A percentile compares a stretch with the other conserved stretches of the same genome.
Evolutionary conservation across 1,139 yeast genomes (phyloP).

Genomic region (Saccharomyces hybrid): DNA sequence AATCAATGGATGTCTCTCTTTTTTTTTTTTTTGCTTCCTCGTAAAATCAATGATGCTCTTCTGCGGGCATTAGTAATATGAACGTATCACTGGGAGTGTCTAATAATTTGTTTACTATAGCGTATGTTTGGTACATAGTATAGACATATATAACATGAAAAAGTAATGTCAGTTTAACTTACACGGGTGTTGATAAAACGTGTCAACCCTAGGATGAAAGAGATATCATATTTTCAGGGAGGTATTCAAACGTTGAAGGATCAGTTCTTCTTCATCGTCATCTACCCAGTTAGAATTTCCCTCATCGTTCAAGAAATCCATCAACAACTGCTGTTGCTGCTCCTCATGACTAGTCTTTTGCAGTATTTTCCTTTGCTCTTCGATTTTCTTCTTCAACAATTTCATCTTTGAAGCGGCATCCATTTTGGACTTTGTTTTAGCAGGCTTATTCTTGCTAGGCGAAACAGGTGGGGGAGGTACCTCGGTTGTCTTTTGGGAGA

Average conservation of each 20-base stretch:
- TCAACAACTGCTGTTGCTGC: slow-evolving; percentile 24
- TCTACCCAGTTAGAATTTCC: slow-evolving; percentile 24
- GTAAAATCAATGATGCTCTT: neutral
- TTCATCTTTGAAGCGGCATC: slow-evolving; percentile 9
- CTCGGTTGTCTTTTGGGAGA: neutral
- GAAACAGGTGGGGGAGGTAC: neutral
- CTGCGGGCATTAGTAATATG: neutral
- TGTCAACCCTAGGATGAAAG: neutral
- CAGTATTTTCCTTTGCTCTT: slow-evolving; percentile 24
- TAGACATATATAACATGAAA: neutral
- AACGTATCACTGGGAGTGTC: neutral
- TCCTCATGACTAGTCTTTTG: slow-evolving; percentile 21
- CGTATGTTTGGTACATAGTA: neutral
- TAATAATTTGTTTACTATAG: neutral
- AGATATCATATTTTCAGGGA: slow-evolving; percentile 8
- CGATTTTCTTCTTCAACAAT: slow-evolving; percentile 25
- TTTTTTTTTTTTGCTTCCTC: neutral
- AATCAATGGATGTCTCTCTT: neutral
- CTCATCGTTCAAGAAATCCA: slow-evolving; percentile 26
- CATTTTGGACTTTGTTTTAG: slow-evolving; percentile 3
- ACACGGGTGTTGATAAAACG: neutral
- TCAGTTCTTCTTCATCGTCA: slow-evolving; percentile 22
- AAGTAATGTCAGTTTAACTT: neutral
- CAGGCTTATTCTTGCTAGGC: neutral
- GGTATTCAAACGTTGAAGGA: slow-evolving; percentile 11